A percentile compares a stretch with the other conserved stretches of the same genome.
phyloP scores from a whole-genome alignment of 2,329 filamentous ascomycete species.

The Acarospora socialis region DNA sequence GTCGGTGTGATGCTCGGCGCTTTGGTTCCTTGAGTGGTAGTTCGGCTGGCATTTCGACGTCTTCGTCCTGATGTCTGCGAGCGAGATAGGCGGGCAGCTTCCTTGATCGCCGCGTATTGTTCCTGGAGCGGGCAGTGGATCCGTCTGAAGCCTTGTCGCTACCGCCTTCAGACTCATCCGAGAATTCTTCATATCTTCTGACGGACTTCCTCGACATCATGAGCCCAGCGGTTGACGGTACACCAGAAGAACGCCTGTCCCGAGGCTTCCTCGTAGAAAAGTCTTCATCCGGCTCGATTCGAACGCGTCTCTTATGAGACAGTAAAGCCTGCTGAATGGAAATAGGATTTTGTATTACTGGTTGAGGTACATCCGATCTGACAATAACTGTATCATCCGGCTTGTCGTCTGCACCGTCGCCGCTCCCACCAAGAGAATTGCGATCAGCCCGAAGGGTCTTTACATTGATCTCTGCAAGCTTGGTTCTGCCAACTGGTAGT shows the following conservation, averaged over 20 bases:
- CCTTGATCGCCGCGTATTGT: conserved; percentile 8
- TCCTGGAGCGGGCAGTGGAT: background rate
- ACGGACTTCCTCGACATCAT: background rate
- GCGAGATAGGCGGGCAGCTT: conserved; percentile 14
- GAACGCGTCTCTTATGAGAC: conserved; percentile 9
- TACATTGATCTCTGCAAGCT: conserved; percentile 13
- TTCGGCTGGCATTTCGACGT: conserved; percentile 5
- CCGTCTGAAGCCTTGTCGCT: background rate
- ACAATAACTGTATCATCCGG: conserved; percentile 9
- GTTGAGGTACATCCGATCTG: conserved; percentile 13
- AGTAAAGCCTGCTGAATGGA: conserved; percentile 1
- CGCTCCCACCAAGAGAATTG: conserved; percentile 8
- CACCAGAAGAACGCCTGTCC: background rate
- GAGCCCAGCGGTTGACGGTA: background rate
- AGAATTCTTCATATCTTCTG: conserved; percentile 7
- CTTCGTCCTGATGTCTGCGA: conserved; percentile 10
- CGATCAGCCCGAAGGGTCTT: conserved; percentile 4
- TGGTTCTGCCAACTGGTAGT: conserved; percentile 14
- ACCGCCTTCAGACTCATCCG: conserved; percentile 10
- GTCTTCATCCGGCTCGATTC: conserved; percentile 18
- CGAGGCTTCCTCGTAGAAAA: conserved; percentile 14
- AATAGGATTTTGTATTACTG: conserved; percentile 6
- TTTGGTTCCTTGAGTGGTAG: conserved; percentile 2
- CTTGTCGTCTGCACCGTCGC: conserved; percentile 7
- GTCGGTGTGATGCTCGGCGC: conserved; percentile 1